phyloP scores from a whole-genome alignment of 2,329 filamentous ascomycete species.

The Podosphaera aphanis region DNA sequence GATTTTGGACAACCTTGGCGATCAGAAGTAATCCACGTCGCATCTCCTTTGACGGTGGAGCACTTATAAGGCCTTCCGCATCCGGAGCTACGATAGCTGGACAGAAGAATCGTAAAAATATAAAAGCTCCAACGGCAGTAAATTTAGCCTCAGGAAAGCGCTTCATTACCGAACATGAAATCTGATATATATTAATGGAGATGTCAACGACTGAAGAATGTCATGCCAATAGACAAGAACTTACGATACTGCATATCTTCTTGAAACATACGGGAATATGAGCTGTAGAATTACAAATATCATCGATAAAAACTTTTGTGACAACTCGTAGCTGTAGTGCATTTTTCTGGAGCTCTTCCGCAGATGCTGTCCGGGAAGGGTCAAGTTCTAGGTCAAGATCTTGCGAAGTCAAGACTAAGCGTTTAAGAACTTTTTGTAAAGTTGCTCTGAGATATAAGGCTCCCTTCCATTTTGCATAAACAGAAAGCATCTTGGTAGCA shows the following conservation, averaged over 20 bases:
- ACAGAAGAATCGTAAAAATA: slow-evolving; percentile 50
- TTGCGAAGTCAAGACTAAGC: slow-evolving; percentile 41
- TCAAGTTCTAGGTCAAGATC: slow-evolving; percentile 46
- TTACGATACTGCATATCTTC: slow-evolving; percentile 42
- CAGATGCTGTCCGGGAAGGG: slow-evolving; percentile 32
- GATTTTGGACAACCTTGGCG: slow-evolving; percentile 47
- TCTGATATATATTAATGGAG: slow-evolving; percentile 18
- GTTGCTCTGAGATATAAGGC: slow-evolving; percentile 37
- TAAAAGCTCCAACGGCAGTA: slow-evolving; percentile 46
- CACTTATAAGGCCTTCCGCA: slow-evolving; percentile 37
- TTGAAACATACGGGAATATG: slow-evolving; percentile 40
- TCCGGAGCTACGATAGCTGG: slow-evolving; percentile 49
- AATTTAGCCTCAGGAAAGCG: slow-evolving; percentile 48
- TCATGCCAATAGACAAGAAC: slow-evolving; percentile 11
- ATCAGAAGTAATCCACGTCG: slow-evolving; percentile 43
- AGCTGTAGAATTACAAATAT: slow-evolving; percentile 38
- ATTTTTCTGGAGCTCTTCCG: slow-evolving; percentile 42
- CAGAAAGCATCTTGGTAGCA: slow-evolving; percentile 47
- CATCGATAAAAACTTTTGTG: slow-evolving; percentile 47
- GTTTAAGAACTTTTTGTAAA: slow-evolving; percentile 41
- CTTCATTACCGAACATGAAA: slow-evolving; percentile 36
- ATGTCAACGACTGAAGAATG: not conserved
- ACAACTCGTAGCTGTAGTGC: slow-evolving; percentile 41
- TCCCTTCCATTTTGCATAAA: slow-evolving; percentile 52
- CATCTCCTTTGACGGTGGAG: slow-evolving; percentile 42